Percentiles rank a stretch among this genome's conserved stretches.
Evolutionary conservation across 495 filamentous ascomycete species (phyloP).

Genomic region (Penicillium salamii): DNA sequence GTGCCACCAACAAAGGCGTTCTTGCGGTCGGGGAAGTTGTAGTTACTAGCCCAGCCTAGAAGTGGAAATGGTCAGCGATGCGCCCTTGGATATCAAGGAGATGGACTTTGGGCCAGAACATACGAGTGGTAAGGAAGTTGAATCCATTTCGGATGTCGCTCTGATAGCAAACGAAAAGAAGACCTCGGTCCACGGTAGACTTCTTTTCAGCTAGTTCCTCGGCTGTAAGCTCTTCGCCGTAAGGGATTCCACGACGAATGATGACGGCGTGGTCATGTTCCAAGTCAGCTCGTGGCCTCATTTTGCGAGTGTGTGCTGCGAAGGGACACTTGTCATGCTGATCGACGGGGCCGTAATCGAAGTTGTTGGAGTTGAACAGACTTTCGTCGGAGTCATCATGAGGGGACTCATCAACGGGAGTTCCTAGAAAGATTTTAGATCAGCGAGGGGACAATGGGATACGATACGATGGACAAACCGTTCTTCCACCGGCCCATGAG

Average conservation of each 20-base stretch:
- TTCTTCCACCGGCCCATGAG: conserved; percentile 39
- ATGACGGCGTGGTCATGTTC: conserved; percentile 22
- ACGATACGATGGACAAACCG: conserved; percentile 15
- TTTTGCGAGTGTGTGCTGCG: conserved; percentile 37
- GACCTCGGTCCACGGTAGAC: conserved; percentile 10
- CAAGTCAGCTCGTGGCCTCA: conserved; percentile 25
- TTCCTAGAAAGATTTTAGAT: neutral
- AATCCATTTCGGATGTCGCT: conserved; percentile 22
- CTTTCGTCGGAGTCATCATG: conserved; percentile 22
- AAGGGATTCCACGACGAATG: conserved; percentile 31
- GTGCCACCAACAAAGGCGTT: neutral
- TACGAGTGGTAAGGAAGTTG: conserved; percentile 23
- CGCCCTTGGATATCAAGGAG: neutral
- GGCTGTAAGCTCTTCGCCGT: conserved; percentile 14
- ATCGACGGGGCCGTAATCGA: conserved; percentile 20
- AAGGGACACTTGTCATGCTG: conserved; percentile 26
- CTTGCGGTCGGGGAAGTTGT: conserved; percentile 15
- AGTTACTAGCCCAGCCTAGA: conserved; percentile 24
- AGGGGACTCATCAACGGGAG: conserved; percentile 10
- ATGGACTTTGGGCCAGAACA: neutral
- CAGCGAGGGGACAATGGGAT: neutral
- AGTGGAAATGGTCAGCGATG: neutral
- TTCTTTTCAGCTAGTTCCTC: conserved; percentile 6
- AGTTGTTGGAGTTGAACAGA: conserved; percentile 28
- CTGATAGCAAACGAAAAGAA: conserved; percentile 25